Conservation (phyloP, 441 rosid genomes). For the Theobroma grandiflorum region DNA sequence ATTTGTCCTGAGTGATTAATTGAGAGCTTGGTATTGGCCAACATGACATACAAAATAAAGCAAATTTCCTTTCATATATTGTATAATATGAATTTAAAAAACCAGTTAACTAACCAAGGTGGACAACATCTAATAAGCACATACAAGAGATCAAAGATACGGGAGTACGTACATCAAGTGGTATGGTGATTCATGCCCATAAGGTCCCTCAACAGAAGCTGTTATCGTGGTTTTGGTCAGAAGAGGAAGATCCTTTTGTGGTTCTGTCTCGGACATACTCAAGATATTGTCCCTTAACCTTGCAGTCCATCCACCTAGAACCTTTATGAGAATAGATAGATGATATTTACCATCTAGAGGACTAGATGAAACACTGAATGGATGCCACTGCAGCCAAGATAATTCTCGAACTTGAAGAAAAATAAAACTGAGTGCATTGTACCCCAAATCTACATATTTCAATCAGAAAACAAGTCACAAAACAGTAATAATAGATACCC, state of each 20-base stretch:
- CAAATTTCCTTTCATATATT: neutral
- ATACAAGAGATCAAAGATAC: neutral
- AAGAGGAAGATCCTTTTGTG: constrained; percentile 21
- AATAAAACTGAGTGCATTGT: constrained; percentile 85
- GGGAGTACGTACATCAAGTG: constrained; percentile 66
- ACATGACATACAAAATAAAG: neutral
- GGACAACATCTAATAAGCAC: neutral
- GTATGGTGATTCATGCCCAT: constrained; percentile 79
- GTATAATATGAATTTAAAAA: neutral
- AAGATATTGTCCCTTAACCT: constrained; percentile 55
- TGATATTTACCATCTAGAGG: constrained; percentile 69
- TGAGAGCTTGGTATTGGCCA: neutral
- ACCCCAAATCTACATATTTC: constrained; percentile 55
- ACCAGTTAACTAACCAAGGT: neutral
- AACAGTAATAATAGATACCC: constrained; percentile 2
- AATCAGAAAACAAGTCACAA: constrained; percentile 16
- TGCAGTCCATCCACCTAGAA: constrained; percentile 69
- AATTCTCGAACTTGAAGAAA: constrained; percentile 82
- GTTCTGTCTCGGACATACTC: constrained; percentile 41
- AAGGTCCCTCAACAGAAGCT: constrained; percentile 78
- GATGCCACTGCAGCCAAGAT: constrained; percentile 84
- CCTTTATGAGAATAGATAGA: constrained; percentile 65
- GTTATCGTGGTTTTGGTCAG: constrained; percentile 47
- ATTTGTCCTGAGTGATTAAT: no score
- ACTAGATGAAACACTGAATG: constrained; percentile 74